These are phyloP conservation scores for Geotrichum cucujoidarum DNA, from an alignment of 1,139 yeast genomes.

Conservation along the genomic window DNA sequence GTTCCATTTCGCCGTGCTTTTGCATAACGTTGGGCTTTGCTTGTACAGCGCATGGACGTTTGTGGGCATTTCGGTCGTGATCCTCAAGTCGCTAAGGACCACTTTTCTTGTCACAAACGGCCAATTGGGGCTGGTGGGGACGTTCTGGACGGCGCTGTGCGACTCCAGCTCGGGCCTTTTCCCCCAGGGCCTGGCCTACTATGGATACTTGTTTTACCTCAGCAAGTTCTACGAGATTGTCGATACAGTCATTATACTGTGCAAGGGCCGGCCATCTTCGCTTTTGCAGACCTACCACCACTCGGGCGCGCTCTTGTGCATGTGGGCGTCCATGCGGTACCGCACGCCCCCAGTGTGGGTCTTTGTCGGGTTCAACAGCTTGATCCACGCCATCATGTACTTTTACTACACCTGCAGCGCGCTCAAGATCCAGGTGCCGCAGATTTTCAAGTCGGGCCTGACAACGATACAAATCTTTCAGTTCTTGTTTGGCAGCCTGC, in stretches of 20 bases:
- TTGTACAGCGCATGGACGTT: conserved; percentile 69
- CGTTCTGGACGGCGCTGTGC: conserved; percentile 59
- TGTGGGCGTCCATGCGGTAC: conserved; percentile 75
- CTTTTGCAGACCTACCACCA: conserved; percentile 72
- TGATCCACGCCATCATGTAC: conserved; percentile 74
- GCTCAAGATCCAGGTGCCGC: conserved; percentile 56
- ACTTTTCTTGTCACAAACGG: conserved; percentile 33
- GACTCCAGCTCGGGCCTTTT: conserved; percentile 59
- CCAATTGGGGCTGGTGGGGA: conserved; percentile 17
- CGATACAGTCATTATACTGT: conserved; percentile 62
- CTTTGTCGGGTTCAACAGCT: conserved; percentile 72
- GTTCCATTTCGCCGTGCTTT: conserved; percentile 54
- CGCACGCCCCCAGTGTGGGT: conserved; percentile 78
- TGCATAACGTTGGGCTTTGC: conserved; percentile 61
- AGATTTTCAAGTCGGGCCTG: conserved; percentile 51
- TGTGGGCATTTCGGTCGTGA: conserved; percentile 54
- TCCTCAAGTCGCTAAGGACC: conserved; percentile 33
- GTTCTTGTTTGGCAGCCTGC: conserved; percentile 66
- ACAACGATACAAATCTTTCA: conserved; percentile 69
- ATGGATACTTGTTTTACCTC: conserved; percentile 64
- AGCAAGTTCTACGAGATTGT: conserved; percentile 71
- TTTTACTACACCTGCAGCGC: conserved; percentile 63
- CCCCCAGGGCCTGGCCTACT: conserved; percentile 52
- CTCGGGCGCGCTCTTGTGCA: conserved; percentile 77
- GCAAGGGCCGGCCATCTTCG: conserved; percentile 66